Evolutionary conservation across 2,329 filamentous ascomycete genomes (phyloP).

Genomic region (Colletotrichum filicis): DNA sequence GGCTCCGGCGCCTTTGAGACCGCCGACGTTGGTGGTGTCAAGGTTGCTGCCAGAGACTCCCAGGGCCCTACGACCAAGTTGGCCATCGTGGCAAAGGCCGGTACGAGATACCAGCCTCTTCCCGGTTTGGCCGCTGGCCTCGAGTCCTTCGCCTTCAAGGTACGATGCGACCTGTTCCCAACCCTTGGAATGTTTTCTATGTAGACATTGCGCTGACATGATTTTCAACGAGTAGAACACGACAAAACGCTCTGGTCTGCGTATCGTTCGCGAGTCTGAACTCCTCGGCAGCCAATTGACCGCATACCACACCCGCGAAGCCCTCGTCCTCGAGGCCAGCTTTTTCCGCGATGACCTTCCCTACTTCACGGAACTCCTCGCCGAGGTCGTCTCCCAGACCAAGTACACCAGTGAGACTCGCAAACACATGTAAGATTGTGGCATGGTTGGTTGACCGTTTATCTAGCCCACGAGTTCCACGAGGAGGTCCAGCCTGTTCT

Average conservation of each 20-base stretch:
- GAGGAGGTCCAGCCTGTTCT: conserved; percentile 87
- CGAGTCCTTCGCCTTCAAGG: conserved; percentile 98
- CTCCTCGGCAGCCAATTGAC: conserved; percentile 91
- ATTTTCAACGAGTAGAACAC: conserved; percentile 73
- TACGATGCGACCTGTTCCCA: conserved; percentile 49
- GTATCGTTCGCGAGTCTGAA: conserved; percentile 95
- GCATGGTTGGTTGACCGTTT: conserved; percentile 27
- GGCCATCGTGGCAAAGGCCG: conserved; percentile 92
- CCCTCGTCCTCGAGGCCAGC: conserved; percentile 90
- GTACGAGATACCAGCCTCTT: conserved; percentile 89
- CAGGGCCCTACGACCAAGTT: conserved; percentile 90
- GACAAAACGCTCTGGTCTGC: conserved; percentile 85
- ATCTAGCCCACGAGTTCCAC: conserved; percentile 84
- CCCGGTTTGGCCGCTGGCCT: conserved; percentile 91
- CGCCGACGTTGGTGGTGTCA: conserved; percentile 86
- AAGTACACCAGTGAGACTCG: conserved; percentile 78
- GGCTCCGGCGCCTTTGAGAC: conserved; percentile 87
- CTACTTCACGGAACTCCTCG: conserved; percentile 96
- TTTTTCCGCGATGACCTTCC: conserved; percentile 96
- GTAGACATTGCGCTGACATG: conserved; percentile 26
- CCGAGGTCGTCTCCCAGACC: conserved; percentile 88
- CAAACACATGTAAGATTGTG: background rate
- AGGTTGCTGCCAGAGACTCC: conserved; percentile 91
- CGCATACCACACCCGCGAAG: conserved; percentile 92
- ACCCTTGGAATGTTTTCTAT: background rate